Percentiles rank a stretch among this genome's conserved stretches.
Evolutionary conservation across 352 stramenopile species (phyloP).

Genomic region (Phytopythium chamaehyphon): DNA sequence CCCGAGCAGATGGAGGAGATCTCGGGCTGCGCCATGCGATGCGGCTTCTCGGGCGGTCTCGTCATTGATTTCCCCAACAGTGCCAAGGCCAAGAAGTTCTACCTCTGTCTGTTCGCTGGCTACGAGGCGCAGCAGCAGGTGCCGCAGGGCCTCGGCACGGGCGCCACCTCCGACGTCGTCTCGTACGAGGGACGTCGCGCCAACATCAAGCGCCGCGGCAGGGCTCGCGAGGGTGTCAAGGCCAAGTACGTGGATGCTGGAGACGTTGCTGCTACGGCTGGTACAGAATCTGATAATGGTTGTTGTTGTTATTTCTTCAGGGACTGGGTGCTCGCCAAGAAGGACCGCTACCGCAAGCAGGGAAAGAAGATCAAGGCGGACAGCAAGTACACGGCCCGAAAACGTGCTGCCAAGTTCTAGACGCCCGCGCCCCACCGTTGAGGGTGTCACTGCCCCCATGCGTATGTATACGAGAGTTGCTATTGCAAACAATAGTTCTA

Average conservation of each 20-base stretch:
- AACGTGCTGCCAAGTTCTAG: slow-evolving; percentile 95
- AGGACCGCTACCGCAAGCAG: slow-evolving; percentile 96
- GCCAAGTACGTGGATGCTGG: slow-evolving; percentile 33
- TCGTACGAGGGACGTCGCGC: slow-evolving; percentile 58
- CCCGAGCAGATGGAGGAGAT: slow-evolving; percentile 96
- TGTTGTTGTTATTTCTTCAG: no score
- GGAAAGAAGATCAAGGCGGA: slow-evolving; percentile 97
- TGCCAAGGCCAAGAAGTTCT: slow-evolving; percentile 99
- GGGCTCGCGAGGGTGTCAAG: slow-evolving; percentile 55
- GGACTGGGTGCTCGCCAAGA: slow-evolving; percentile 98
- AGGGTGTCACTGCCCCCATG: background rate
- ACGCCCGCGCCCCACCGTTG: background rate
- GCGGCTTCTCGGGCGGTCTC: slow-evolving; percentile 93
- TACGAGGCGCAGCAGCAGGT: slow-evolving; percentile 76
- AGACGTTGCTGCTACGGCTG: background rate
- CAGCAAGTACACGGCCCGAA: slow-evolving; percentile 98
- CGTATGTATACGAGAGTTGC: slow-evolving; percentile 35
- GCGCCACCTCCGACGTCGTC: slow-evolving; percentile 46
- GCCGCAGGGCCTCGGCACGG: slow-evolving; percentile 76
- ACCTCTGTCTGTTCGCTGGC: slow-evolving; percentile 96
- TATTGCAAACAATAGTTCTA: slow-evolving; percentile 32
- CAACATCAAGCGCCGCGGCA: slow-evolving; percentile 51
- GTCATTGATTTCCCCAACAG: slow-evolving; percentile 99
- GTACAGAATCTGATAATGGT: background rate
- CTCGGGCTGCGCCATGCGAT: slow-evolving; percentile 84